Percentiles rank a stretch among this genome's conserved stretches.
Evolutionary conservation across 495 filamentous ascomycete genomes (phyloP).

Genomic region (Podospora conica): DNA sequence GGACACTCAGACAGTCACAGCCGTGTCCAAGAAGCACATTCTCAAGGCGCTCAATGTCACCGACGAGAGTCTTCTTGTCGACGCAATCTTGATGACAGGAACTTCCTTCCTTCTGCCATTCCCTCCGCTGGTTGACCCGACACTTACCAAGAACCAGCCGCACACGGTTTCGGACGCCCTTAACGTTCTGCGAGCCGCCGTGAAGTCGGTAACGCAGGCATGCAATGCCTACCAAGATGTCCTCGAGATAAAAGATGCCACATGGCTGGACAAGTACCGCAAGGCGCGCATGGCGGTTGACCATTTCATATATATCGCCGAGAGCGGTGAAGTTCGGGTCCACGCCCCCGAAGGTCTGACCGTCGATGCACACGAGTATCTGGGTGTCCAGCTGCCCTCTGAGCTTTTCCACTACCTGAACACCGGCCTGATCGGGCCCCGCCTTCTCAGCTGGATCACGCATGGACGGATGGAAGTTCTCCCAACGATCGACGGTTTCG

Average conservation of each 20-base stretch:
- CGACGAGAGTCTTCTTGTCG: constrained; percentile 67
- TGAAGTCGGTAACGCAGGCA: constrained; percentile 54
- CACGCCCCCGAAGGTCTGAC: constrained; percentile 64
- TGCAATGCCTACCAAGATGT: constrained; percentile 69
- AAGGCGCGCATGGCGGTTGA: constrained; percentile 76
- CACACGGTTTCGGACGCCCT: constrained; percentile 60
- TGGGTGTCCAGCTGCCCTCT: constrained; percentile 80
- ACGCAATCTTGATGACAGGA: constrained; percentile 78
- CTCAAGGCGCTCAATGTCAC: constrained; percentile 63
- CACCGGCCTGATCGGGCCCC: constrained; percentile 69
- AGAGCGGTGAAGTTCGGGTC: constrained; percentile 66
- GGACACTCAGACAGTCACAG: constrained; percentile 57
- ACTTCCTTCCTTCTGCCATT: constrained; percentile 72
- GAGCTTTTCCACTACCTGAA: constrained; percentile 92
- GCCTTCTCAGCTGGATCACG: constrained; percentile 73
- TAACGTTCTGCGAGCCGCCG: constrained; percentile 61
- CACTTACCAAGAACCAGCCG: constrained; percentile 41
- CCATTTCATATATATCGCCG: constrained; percentile 76
- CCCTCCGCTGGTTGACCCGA: constrained; percentile 59
- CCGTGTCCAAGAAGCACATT: constrained; percentile 64
- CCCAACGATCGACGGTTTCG: constrained; percentile 75
- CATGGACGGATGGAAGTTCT: constrained; percentile 67
- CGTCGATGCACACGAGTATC: constrained; percentile 77
- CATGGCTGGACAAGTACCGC: constrained; percentile 79
- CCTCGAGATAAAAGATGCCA: constrained; percentile 56